phyloP scores from a whole-genome alignment of 2,329 filamentous ascomycete species.

The Cladosporium colombiae region DNA sequence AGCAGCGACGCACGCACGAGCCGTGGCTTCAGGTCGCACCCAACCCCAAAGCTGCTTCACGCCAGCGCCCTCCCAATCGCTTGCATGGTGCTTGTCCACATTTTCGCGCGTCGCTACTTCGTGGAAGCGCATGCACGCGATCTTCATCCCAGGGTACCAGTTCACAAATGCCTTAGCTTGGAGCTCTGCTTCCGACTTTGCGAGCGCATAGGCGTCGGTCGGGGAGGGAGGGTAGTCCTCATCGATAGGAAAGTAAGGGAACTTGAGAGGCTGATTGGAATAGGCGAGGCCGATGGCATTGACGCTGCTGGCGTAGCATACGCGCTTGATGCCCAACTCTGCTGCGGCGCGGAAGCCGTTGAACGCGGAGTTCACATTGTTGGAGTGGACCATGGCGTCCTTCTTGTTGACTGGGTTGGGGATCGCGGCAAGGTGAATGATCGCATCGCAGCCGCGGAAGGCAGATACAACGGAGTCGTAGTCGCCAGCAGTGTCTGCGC shows the following conservation, averaged over 20 bases:
- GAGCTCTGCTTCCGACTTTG: constrained; percentile 41
- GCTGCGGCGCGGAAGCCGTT: constrained; percentile 44
- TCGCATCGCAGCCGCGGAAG: constrained; percentile 41
- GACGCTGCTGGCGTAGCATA: constrained; percentile 43
- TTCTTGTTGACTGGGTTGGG: constrained; percentile 39
- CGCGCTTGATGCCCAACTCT: constrained; percentile 38
- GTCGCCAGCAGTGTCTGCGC: constrained; percentile 37
- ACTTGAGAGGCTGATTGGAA: constrained; percentile 38
- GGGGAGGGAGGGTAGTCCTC: constrained; percentile 38
- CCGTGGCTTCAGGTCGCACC: constrained; percentile 40
- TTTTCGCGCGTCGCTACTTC: constrained; percentile 37
- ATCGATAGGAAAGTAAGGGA: constrained; percentile 43
- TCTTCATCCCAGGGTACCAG: constrained; percentile 43
- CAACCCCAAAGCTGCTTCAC: constrained; percentile 43
- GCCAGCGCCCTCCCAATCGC: constrained; percentile 38
- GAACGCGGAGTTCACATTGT: constrained; percentile 43
- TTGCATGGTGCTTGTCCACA: constrained; percentile 37
- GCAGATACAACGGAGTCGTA: constrained; percentile 38
- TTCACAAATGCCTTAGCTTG: constrained; percentile 39
- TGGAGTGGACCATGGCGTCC: constrained; percentile 39
- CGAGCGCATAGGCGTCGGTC: constrained; percentile 41
- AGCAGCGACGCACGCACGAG: constrained; percentile 39
- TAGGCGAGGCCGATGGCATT: constrained; percentile 44
- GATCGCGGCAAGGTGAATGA: constrained; percentile 43
- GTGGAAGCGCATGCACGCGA: constrained; percentile 43